Evolutionary conservation across 2,329 filamentous ascomycete genomes (phyloP).

Genomic region (Stachybotrys echinatus): DNA sequence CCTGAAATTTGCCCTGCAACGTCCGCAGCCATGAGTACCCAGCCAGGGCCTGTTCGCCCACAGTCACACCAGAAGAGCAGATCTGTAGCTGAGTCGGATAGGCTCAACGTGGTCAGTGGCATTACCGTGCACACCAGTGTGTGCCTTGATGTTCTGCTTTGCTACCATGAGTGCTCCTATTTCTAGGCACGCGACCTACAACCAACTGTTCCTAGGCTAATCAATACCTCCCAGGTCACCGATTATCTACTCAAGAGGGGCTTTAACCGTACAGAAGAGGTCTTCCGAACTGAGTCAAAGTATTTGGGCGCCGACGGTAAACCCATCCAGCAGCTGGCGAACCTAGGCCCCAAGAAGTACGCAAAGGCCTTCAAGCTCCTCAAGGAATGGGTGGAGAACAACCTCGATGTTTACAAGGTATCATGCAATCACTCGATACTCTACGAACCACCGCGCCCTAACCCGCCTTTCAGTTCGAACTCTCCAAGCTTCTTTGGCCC

Average conservation of each 20-base stretch:
- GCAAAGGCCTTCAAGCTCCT: constrained; percentile 68
- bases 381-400: constrained; percentile 82
- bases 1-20: too few species aligned
- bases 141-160: too few species aligned
- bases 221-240: constrained; percentile 52
- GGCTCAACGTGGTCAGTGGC: too few species aligned
- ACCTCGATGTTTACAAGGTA: constrained; percentile 90
- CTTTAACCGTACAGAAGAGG: constrained; percentile 86
- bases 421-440: too few species aligned
- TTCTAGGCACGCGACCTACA: too few species aligned
- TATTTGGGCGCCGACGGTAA: constrained; percentile 77
- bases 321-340: constrained; percentile 64
- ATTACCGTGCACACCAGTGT: too few species aligned
- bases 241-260: constrained; percentile 96
- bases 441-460: too few species aligned
- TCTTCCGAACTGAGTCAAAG: constrained; percentile 85
- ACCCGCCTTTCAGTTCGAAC: constrained; percentile 60
- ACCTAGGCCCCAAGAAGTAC: constrained; percentile 72
- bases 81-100: too few species aligned
- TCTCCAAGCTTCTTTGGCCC: constrained; percentile 85
- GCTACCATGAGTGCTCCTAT: too few species aligned
- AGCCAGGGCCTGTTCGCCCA: too few species aligned
- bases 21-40: too few species aligned
- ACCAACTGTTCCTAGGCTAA: not conserved
- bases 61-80: too few species aligned